Evolutionary conservation across 768 basidiomycete species (phyloP).

Genomic region (Phlebiopsis gigantea): DNA sequence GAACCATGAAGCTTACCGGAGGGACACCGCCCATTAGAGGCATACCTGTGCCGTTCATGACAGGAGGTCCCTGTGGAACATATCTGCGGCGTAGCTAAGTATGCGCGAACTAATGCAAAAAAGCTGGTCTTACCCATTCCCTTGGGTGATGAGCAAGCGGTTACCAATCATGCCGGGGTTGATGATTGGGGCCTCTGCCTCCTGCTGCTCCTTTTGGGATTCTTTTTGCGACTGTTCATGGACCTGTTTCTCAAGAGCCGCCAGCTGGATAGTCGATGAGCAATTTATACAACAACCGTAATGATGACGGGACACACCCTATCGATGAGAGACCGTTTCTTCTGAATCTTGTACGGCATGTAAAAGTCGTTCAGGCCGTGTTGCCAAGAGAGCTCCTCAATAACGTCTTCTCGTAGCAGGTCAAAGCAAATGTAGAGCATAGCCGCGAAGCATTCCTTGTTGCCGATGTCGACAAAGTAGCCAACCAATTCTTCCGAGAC

Average conservation of each 20-base stretch:
- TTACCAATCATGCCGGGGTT: conserved; percentile 70
- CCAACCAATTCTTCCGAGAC: conserved; percentile 92
- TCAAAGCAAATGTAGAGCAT: conserved; percentile 92
- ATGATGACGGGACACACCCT: conserved; percentile 41
- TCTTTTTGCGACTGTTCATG: conserved; percentile 85
- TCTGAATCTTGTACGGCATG: conserved; percentile 94
- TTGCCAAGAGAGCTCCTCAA: conserved; percentile 95
- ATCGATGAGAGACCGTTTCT: conserved; percentile 72
- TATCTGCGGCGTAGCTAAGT: conserved; percentile 36
- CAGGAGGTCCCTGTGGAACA: conserved; percentile 57
- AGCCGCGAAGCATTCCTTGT: conserved; percentile 96
- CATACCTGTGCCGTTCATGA: conserved; percentile 53
- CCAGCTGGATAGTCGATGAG: conserved; percentile 42
- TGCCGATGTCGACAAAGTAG: conserved; percentile 98
- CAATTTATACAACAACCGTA: not conserved
- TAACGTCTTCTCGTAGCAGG: conserved; percentile 86
- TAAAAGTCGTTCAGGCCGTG: conserved; percentile 95
- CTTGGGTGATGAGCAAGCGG: conserved; percentile 67
- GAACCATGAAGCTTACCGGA: conserved; percentile 44
- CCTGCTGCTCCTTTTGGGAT: conserved; percentile 82
- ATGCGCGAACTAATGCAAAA: not conserved
- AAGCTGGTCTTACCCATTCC: conserved; percentile 43
- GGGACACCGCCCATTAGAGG: conserved; percentile 38
- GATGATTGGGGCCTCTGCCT: conserved; percentile 83
- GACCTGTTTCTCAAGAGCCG: conserved; percentile 82